Evolutionary conservation across 2,329 filamentous ascomycete genomes (phyloP), one percentile per base, ranked within the genome.

Genomic region (Geoglossum cookeanum): DNA sequence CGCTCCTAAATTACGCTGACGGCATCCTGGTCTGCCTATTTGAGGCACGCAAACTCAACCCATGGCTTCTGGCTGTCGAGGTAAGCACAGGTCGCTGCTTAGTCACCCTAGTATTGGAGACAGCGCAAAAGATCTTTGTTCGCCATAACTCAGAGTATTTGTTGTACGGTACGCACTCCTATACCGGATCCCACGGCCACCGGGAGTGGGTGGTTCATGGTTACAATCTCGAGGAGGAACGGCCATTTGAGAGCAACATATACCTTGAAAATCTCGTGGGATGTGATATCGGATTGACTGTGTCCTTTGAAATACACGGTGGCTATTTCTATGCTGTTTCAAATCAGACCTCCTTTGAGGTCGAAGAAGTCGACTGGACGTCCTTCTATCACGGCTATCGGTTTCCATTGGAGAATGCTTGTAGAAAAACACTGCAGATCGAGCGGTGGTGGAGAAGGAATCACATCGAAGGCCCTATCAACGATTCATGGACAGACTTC

Each of bases 401-500:
- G 8, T 79, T 87, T 58, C 77, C 77, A 0, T 70, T 87, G 9
- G 63, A 71, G 35, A 65, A 70, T 1, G 72, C 74, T n/a, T 67
- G 69, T 32, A 63, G 66, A 7, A 66, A 65, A 1, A 65, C 63
- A 6, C 61, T 73, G n/a, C 69, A 76, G 60, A 69, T 71, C n/a
- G 63, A 67, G 48, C 69, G 71, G 22, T 74, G 83, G 49, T 87
- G 81, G 77, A 74, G 84, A 6, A 77, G 84, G 15, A 74, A 83
- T 55, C 81, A 87, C 62, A 71, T 70, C 32, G 84, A 89, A 65
- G 85, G 85, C 0, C 78, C 83, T 0, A 80, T 88, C 15, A 84
- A 89, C 61, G 81, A 88, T 62, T 77, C 83, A 2, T 90, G 85
- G 84, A 83, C 79, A 0, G 78, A 80, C 58, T 69, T 90, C 3